These are phyloP conservation scores for Nannochloris sp. DNA, from an alignment of 139 green algal species.

Conservation along the genomic window DNA sequence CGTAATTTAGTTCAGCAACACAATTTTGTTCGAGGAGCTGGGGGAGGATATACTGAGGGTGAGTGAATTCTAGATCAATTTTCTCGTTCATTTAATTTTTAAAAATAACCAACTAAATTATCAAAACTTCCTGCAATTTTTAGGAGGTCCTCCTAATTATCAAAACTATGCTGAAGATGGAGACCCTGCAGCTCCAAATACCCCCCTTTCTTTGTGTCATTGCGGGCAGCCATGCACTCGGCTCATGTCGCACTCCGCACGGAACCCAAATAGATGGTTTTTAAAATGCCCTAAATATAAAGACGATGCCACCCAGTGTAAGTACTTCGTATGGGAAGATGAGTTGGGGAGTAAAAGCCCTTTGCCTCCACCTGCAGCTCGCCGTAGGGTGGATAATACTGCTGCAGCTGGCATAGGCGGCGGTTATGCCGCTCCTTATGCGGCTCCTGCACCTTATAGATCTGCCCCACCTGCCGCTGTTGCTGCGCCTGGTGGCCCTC, in stretches of 20 bases:
- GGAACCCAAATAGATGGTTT: slow-evolving; percentile 2
- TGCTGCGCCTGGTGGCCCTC: too few relatives aligned
- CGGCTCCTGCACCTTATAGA: too few relatives aligned
- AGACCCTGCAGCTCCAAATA: not conserved
- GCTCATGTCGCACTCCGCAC: not conserved
- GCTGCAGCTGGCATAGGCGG: not conserved
- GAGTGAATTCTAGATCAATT: too few relatives aligned
- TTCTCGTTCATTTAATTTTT: too few relatives aligned
- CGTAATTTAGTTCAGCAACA: not conserved
- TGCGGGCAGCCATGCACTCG: not conserved
- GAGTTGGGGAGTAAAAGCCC: not conserved
- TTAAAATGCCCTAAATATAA: slow-evolving; percentile 1
- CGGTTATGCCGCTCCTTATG: not conserved
- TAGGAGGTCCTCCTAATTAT: too few relatives aligned
- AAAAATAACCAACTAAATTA: too few relatives aligned
- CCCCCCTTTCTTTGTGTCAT: not conserved
- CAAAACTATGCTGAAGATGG: not conserved
- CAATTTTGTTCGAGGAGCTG: too few relatives aligned
- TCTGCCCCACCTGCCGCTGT: too few relatives aligned
- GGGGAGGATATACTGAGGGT: too few relatives aligned
- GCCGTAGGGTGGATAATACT: not conserved
- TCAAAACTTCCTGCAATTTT: too few relatives aligned
- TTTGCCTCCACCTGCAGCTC: not conserved
- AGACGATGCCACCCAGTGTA: not conserved
- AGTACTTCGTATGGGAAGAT: slow-evolving; percentile 7